phyloP scores from a whole-genome alignment of 1,139 yeast genomes.

The Yamadazyma diospyri region DNA sequence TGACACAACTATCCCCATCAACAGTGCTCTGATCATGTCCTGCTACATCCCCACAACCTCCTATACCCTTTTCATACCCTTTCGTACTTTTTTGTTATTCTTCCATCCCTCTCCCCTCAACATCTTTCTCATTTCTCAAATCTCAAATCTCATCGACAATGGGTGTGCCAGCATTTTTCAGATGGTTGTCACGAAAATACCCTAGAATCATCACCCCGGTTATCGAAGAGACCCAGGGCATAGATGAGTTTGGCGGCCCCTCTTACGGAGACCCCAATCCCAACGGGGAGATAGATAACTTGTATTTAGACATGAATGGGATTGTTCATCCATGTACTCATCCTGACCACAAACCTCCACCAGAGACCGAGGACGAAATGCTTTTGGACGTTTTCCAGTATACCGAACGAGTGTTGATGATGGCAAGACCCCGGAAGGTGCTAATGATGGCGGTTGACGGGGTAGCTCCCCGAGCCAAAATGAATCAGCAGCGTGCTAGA shows the following conservation, averaged over 20 bases:
- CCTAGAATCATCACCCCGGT: conserved; percentile 94
- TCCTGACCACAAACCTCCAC: conserved; percentile 92
- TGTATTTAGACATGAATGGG: conserved; percentile 95
- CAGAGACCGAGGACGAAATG: conserved; percentile 94
- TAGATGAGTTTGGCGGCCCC: conserved; percentile 51
- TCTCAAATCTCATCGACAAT: conserved; percentile 16
- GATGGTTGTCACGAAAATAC: conserved; percentile 92
- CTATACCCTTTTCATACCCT: no score
- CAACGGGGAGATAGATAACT: conserved; percentile 90
- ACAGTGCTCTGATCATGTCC: no score
- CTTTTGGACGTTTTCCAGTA: conserved; percentile 84
- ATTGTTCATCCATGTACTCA: conserved; percentile 97
- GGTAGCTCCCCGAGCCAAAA: conserved; percentile 97
- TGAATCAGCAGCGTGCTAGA: conserved; percentile 97
- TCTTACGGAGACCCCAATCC: conserved; percentile 79
- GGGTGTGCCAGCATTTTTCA: conserved; percentile 95
- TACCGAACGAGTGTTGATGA: conserved; percentile 82
- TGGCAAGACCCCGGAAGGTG: conserved; percentile 93
- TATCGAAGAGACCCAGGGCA: conserved; percentile 64
- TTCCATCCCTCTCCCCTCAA: no score
- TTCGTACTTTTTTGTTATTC: no score
- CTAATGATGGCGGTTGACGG: conserved; percentile 97
- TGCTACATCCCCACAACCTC: no score
- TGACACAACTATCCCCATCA: no score
- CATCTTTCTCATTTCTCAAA: no score